These are phyloP conservation scores for Irpex sp. DNA, from an alignment of 1,284 basidiomycete genomes.

Conservation along the genomic window DNA sequence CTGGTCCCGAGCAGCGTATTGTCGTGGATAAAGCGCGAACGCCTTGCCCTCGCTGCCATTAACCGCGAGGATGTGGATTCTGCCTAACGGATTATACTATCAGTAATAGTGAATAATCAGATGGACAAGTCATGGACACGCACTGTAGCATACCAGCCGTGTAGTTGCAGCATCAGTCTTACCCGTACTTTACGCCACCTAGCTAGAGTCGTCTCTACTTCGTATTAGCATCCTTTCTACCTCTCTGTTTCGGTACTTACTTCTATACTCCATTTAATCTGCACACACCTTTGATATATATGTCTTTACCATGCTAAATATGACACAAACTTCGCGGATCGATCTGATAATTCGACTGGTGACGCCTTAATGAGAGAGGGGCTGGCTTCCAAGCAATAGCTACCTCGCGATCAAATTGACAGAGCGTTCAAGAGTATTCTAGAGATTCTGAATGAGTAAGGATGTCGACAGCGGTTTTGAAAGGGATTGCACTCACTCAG, in stretches of 20 bases:
- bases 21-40: neutral
- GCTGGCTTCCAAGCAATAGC: too few species aligned
- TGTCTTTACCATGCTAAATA: neutral
- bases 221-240: neutral
- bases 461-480: too few species aligned
- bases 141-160: neutral
- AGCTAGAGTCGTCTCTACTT: neutral
- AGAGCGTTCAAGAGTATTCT: too few species aligned
- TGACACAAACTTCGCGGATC: neutral
- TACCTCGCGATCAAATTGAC: too few species aligned
- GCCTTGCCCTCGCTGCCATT: neutral
- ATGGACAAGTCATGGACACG: neutral
- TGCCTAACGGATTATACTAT: neutral
- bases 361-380: too few species aligned
- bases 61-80: neutral
- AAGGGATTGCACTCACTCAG: too few species aligned
- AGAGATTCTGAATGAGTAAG: too few species aligned
- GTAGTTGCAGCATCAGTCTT: neutral
- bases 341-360: too few species aligned
- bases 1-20: conserved; percentile 11
- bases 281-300: neutral
- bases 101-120: neutral
- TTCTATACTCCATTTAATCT: neutral
- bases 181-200: neutral
- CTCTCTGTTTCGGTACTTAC: neutral